Conservation (phyloP, 441 rosid species). For the Populus trichocarpa region DNA sequence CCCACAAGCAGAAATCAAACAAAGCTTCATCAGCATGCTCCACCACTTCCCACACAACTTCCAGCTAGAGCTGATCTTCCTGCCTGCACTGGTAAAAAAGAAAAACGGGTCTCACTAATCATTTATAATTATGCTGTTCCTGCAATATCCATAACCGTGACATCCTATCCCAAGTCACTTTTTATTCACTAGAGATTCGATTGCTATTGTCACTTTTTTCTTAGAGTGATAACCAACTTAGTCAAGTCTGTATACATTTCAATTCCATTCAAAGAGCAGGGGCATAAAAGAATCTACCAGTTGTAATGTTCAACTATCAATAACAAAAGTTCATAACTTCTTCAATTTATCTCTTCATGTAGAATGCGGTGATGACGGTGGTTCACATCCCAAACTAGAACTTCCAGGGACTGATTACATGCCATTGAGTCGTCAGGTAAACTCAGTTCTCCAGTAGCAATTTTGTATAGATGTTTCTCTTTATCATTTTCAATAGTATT, state of each 20-base stretch:
- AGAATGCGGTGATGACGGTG: constrained; percentile 65
- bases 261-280: no score
- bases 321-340: neutral
- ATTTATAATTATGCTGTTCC: neutral
- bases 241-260: neutral
- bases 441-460: constrained; percentile 12
- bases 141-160: neutral
- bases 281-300: no score
- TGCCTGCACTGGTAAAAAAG: constrained; percentile 63
- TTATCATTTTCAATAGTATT: neutral
- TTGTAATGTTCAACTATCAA: neutral
- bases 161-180: neutral
- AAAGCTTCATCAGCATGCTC: constrained; percentile 55
- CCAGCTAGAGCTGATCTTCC: constrained; percentile 90
- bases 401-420: constrained; percentile 65
- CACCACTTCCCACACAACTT: constrained; percentile 78
- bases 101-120: neutral
- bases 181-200: neutral
- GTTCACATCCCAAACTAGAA: constrained; percentile 76
- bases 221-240: neutral
- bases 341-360: constrained; percentile 19
- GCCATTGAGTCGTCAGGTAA: constrained; percentile 69
- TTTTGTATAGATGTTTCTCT: neutral
- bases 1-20: constrained; percentile 47
- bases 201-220: neutral